A percentile compares a stretch with the other conserved stretches of the same genome.
These are phyloP conservation scores for Cordyceps militaris DNA, from an alignment of 2,329 filamentous ascomycete species.

Conservation along the genomic window DNA sequence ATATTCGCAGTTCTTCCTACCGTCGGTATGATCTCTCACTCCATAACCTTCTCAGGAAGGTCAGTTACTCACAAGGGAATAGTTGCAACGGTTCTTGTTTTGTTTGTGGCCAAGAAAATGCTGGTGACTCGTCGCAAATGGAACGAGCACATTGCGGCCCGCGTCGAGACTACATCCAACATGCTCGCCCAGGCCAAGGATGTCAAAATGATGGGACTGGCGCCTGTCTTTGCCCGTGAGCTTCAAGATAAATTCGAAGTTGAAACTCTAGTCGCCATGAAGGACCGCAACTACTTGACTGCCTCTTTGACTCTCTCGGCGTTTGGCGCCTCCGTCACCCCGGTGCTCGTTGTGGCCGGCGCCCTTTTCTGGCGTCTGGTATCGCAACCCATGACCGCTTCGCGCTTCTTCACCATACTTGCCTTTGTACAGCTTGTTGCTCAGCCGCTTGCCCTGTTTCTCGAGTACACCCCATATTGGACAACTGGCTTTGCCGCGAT, in stretches of 20 bases:
- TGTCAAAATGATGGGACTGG: slow-evolving; percentile 3
- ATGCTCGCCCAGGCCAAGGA: slow-evolving; percentile 1
- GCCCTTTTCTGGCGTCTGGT: neutral
- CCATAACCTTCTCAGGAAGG: neutral
- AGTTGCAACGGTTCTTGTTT: neutral
- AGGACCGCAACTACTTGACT: neutral
- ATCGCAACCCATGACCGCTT: neutral
- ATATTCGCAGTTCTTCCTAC: neutral
- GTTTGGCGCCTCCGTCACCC: neutral
- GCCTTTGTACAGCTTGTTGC: neutral
- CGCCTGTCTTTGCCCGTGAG: neutral
- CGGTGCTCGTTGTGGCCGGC: neutral
- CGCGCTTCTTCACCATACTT: neutral
- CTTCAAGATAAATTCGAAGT: neutral
- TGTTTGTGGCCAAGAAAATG: neutral
- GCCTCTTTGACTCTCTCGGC: neutral
- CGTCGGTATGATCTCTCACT: neutral
- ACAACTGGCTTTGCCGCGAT: neutral
- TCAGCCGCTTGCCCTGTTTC: neutral
- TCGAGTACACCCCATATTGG: neutral
- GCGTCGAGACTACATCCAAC: neutral
- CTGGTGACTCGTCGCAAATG: neutral
- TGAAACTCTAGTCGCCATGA: neutral
- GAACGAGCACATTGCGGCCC: neutral
- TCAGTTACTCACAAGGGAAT: neutral